Evolutionary conservation across 192 early-diverging fungal species (phyloP).

Genomic region (Lunasporangiospora selenospora): DNA sequence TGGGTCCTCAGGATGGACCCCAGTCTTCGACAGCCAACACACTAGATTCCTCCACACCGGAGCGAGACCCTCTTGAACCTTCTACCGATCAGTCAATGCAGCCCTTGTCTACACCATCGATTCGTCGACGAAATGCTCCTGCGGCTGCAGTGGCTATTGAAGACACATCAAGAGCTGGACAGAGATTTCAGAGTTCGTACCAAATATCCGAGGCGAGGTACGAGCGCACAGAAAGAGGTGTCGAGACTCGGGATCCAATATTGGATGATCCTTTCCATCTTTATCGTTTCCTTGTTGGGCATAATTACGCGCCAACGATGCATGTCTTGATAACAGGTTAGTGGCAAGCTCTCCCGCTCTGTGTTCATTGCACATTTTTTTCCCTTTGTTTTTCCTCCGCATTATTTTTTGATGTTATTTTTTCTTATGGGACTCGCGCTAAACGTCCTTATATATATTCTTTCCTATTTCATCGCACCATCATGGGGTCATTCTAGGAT

Average conservation of each 20-base stretch:
- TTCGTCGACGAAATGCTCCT: too few relatives aligned
- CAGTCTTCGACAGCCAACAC: too few relatives aligned
- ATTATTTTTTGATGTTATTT: neutral
- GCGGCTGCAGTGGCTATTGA: too few relatives aligned
- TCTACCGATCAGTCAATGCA: too few relatives aligned
- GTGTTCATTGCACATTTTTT: neutral
- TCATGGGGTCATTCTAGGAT: conserved; percentile 12
- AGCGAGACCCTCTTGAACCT: too few relatives aligned
- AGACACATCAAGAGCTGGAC: too few relatives aligned
- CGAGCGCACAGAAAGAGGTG: conserved; percentile 6
- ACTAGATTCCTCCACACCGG: too few relatives aligned
- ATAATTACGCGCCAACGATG: conserved; percentile 49
- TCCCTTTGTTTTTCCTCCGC: neutral
- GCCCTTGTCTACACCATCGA: too few relatives aligned
- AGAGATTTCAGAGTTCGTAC: too few relatives aligned
- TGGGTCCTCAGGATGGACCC: too few relatives aligned
- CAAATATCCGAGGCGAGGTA: conserved; percentile 21
- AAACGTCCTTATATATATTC: neutral
- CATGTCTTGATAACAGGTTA: conserved; percentile 45
- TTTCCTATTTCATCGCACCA: neutral
- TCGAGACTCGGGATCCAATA: conserved; percentile 17
- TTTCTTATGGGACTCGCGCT: neutral
- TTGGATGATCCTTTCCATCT: conserved; percentile 41
- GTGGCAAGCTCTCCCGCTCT: neutral
- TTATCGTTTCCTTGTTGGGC: conserved; percentile 48